Percentiles rank a stretch among this genome's conserved stretches.
These are phyloP conservation scores for Alternaria sp. DNA, from an alignment of 2,329 filamentous ascomycete genomes.

Conservation along the genomic window DNA sequence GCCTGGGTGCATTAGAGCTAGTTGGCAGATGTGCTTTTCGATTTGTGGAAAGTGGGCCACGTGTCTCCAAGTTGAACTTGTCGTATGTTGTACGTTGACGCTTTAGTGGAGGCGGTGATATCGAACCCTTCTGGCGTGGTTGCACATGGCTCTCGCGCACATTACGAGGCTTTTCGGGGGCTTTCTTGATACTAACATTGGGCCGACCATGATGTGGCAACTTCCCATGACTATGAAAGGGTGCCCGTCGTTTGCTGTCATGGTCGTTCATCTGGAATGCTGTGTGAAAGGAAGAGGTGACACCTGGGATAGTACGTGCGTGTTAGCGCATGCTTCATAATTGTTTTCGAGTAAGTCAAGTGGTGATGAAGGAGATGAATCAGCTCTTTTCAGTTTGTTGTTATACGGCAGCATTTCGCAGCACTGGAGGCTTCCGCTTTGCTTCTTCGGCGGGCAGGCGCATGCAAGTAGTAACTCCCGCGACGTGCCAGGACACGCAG, in stretches of 20 bases:
- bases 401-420: conserved; percentile 38
- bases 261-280: conserved; percentile 8
- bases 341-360: neutral
- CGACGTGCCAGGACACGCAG: conserved; percentile 13
- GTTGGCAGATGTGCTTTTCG: neutral
- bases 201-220: neutral
- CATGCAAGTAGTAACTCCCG: conserved; percentile 11
- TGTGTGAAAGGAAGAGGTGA: neutral
- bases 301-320: conserved; percentile 1
- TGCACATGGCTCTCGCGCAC: neutral
- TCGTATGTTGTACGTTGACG: conserved; percentile 23
- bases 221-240: neutral
- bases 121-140: conserved; percentile 10
- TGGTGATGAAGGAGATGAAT: conserved; percentile 3
- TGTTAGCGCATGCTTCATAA: neutral
- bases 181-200: neutral
- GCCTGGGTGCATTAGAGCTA: neutral
- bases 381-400: conserved; percentile 33
- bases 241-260: neutral
- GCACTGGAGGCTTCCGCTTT: conserved; percentile 35
- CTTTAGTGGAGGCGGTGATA: conserved; percentile 40
- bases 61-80: neutral
- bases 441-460: conserved; percentile 6
- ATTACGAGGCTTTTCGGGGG: neutral
- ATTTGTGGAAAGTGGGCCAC: neutral